Evolutionary conservation across 208 protist genomes (phyloP).

Genomic region (Trypanosoma grayi): DNA sequence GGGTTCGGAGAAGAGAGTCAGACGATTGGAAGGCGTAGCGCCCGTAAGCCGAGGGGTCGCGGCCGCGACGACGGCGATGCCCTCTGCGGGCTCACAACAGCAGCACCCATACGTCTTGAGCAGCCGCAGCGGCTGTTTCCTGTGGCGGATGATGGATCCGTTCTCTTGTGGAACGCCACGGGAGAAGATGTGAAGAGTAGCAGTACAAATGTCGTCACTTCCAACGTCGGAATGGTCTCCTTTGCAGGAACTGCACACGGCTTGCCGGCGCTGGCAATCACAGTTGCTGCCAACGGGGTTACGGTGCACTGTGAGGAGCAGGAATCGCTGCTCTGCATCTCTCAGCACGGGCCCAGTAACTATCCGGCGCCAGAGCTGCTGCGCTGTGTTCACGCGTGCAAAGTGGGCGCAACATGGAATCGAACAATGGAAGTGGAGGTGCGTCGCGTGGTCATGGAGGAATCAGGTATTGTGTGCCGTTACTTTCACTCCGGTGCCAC

Average conservation of each 20-base stretch:
- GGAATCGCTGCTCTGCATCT: slow-evolving; percentile 18
- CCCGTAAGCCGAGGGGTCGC: not conserved
- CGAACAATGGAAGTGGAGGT: slow-evolving; percentile 57
- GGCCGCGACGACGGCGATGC: not conserved
- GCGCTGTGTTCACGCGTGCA: slow-evolving; percentile 38
- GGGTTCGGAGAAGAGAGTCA: not conserved
- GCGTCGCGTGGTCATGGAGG: slow-evolving; percentile 42
- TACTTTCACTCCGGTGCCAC: slow-evolving; percentile 61
- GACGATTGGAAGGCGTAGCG: not conserved
- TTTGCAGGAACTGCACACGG: not conserved
- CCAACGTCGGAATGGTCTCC: no score
- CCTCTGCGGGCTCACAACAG: not conserved
- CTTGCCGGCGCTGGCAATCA: slow-evolving; percentile 1
- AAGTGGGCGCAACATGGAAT: slow-evolving; percentile 20
- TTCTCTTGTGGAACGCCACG: slow-evolving; percentile 15
- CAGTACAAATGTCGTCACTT: not conserved
- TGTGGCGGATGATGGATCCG: slow-evolving; percentile 20
- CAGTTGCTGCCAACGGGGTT: slow-evolving; percentile 16
- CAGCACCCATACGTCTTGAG: not conserved
- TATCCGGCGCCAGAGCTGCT: slow-evolving; percentile 26
- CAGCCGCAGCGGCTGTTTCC: slow-evolving; percentile 6
- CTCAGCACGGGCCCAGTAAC: slow-evolving; percentile 9
- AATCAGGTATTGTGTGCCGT: slow-evolving; percentile 53
- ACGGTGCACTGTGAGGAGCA: slow-evolving; percentile 25
- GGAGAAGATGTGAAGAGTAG: not conserved